Evolutionary conservation across 2,329 filamentous ascomycete species (phyloP), one percentile per base, ranked within the genome.

Genomic region (Aspergillus nomiae): DNA sequence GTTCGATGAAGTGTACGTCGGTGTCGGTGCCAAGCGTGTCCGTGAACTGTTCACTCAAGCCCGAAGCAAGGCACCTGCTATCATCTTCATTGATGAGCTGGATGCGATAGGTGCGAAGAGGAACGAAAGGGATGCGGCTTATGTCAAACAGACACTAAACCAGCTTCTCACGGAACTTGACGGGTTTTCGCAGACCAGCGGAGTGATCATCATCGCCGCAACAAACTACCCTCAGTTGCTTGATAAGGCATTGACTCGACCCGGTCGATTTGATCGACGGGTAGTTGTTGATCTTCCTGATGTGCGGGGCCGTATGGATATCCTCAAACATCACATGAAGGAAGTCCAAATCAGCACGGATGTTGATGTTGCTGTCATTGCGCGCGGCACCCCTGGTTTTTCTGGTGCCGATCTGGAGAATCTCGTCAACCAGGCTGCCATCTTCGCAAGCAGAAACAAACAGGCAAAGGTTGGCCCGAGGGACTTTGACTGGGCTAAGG

Each of bases 1-100:
- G 77, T 99, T 99, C 75, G 95, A 99, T 74, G 95, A 99, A 79
- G 90, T 99, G 58, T 99, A 97, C 74, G 96, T 99, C 41, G 95
- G 95, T 75, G 95, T 99, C 59, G 93, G 94, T 74, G 93, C 93
- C 53, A 97, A 99, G 84, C 91, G 95, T 73, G 94, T 99, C 56
- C 92, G 95, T 63, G 95, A 97, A 66, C 86, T 97, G n/a, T 96
- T 97, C 77, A 81, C 84, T 53, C 88, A 91, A 61, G 94, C 94
- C 67, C 92, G 93, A 69, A 78, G 84, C 67, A 97, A 98, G 81
- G 89, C 93, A 3, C 94, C 94, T 30, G 87, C 92, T 19, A 99
- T 99, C 78, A 90, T 98, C 66, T 97, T 97, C 82, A 96, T 96
- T 69, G 94, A 97, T 75, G 93, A 97, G 77, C 81, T 97, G 60